These are phyloP conservation scores for Kalanchoe fedtschenkoi DNA, from an alignment of 164 flowering plant genomes.

Conservation along the genomic window DNA sequence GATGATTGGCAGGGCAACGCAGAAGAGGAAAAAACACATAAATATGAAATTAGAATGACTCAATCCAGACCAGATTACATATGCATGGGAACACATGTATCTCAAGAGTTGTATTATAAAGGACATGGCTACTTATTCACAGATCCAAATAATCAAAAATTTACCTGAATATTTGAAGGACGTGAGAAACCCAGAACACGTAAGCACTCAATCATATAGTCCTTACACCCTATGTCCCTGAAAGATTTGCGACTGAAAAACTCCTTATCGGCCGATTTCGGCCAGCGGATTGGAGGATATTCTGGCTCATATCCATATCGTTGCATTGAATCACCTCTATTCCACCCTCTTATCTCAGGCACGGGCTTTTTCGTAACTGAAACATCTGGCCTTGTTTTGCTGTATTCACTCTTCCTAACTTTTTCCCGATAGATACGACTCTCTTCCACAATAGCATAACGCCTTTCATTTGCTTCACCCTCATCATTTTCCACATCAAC, in stretches of 20 bases:
- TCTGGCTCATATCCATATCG: constrained; percentile 13
- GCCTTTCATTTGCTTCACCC: constrained; percentile 1
- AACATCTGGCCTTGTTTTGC: constrained; percentile 6
- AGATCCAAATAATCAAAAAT: background rate
- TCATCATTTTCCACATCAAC: constrained; percentile 6
- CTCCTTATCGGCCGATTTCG: constrained; percentile 20
- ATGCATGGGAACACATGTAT: background rate
- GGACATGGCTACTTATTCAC: background rate
- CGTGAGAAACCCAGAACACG: constrained; percentile 36
- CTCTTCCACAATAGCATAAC: background rate
- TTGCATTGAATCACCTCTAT: constrained; percentile 18
- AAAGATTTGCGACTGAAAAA: constrained; percentile 72
- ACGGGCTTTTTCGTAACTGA: constrained; percentile 20
- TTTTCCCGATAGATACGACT: background rate
- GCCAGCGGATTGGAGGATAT: constrained; percentile 14
- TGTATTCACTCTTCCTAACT: constrained; percentile 12
- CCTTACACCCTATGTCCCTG: constrained; percentile 56
- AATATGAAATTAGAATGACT: background rate
- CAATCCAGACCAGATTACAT: background rate
- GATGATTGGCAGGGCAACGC: background rate
- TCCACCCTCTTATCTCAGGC: constrained; percentile 47
- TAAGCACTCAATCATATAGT: constrained; percentile 53
- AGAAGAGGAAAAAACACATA: background rate
- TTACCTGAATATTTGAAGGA: constrained; percentile 95
- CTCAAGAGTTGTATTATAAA: background rate